Evolutionary conservation across 164 flowering plant genomes (phyloP).

Genomic region (Dillenia turbinata): DNA sequence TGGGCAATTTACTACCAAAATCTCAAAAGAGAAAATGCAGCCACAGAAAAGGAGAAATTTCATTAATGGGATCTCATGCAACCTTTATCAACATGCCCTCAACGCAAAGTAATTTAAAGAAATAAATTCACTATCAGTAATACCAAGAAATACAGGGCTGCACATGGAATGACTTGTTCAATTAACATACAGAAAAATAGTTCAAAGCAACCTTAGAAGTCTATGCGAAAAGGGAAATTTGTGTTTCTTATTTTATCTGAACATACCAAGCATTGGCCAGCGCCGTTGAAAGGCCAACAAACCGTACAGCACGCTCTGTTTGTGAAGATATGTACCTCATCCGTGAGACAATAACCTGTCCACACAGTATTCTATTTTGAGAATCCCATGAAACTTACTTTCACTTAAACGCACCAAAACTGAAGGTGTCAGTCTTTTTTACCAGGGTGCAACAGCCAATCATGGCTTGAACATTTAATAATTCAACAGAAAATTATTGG

Average conservation of each 20-base stretch:
- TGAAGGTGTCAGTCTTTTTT: too few relatives aligned
- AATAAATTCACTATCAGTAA: neutral
- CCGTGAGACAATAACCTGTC: slow-evolving; percentile 94
- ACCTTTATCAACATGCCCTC: neutral
- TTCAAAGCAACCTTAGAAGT: neutral
- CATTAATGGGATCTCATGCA: neutral
- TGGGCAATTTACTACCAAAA: too few relatives aligned
- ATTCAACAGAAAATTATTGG: too few relatives aligned
- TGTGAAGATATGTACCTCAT: slow-evolving; percentile 99
- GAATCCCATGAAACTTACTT: slow-evolving; percentile 2
- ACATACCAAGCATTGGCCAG: slow-evolving; percentile 95
- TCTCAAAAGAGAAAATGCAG: neutral
- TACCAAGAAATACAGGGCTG: too few relatives aligned
- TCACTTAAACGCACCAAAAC: neutral
- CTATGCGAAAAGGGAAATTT: neutral
- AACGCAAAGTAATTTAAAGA: neutral
- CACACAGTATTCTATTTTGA: slow-evolving; percentile 8
- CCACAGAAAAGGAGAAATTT: neutral
- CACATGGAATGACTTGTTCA: neutral
- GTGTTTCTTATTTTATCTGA: neutral
- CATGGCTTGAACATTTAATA: too few relatives aligned
- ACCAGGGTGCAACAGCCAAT: too few relatives aligned
- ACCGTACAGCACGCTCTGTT: slow-evolving; percentile 85
- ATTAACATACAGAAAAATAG: neutral
- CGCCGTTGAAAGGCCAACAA: slow-evolving; percentile 97